phyloP scores from a whole-genome alignment of 345 rosid species.

The Crucihimalaya himalaica region DNA sequence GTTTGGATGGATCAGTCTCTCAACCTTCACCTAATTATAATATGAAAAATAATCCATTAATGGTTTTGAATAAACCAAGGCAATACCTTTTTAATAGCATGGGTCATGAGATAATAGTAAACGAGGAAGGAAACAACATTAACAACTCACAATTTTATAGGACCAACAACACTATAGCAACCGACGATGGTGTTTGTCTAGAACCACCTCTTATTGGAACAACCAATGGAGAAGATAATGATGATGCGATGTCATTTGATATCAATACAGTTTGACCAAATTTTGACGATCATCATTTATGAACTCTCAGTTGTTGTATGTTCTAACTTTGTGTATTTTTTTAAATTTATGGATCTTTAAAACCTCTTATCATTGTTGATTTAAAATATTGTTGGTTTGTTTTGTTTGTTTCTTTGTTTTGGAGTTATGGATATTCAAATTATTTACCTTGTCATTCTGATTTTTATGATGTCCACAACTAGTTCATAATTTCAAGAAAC shows the following conservation, averaged over 20 bases:
- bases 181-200: neutral
- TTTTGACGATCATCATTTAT: constrained; percentile 1
- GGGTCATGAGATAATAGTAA: neutral
- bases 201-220: neutral
- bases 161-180: neutral
- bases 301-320: neutral
- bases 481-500: too few relatives aligned
- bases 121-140: neutral
- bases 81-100: neutral
- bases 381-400: neutral
- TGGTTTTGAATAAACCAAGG: neutral
- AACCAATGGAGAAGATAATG: neutral
- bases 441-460: too few relatives aligned
- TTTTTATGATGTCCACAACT: too few relatives aligned
- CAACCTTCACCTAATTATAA: neutral
- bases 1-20: neutral
- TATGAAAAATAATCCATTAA: neutral
- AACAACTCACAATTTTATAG: neutral
- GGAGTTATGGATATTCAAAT: neutral
- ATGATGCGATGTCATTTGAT: neutral
- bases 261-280: neutral
- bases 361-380: neutral
- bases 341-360: neutral
- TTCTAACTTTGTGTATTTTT: constrained; percentile 1
- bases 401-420: neutral